Base-by-base conservation (phyloP, 1,284 basidiomycete genomes). In the Puccinia brachypodii region DNA sequence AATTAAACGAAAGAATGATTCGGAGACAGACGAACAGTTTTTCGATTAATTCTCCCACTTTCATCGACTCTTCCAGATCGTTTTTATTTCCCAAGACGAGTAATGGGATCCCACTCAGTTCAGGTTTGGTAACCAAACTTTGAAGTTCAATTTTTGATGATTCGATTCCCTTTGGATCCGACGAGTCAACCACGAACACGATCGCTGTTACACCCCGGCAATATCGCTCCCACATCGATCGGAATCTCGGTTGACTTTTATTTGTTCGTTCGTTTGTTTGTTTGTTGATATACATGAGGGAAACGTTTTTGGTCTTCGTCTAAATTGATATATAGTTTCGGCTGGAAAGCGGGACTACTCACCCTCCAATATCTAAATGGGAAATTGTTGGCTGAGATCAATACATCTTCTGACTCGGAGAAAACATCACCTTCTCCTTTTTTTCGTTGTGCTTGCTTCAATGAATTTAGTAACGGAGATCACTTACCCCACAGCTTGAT, bases 81-180 rank as follows among this genome's bases (percentile, higher is more conserved):
- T 95, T 97, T 89, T 99, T 99, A 87, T 98, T 98, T 0, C 95
- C 96, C 33, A 98, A 89, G 79, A 98, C 95, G 19, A 98, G 90
- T 53, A 98, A 87, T 0, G 96, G 96, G 1, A 97, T 94, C 0
- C 92, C 92, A 0, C 88, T 86, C 31, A 98, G 89, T 33, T 90
- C 90, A 0, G 92, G 89, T 62, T 95, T 91, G 14, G 90, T 88
- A 31, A 98, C 89, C 2, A 98, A 88, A 60, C 95, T 92, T 85
- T 96, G 94, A 4, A 98, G 89, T 86, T 98, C 96, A 71, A 95
- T 95, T 9, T 92, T 91, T 1, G 94, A 94, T 7, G 93, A 92
- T 77, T 94, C 92, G 85, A 96, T 92, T 85, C 92, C 93, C 79
- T 93, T 92, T 82, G 88, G 89, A 85, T 96, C 95, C 72, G 90